These are phyloP conservation scores for Paspalum notatum DNA, from an alignment of 176 grass and related monocot genomes.

Conservation along the genomic window DNA sequence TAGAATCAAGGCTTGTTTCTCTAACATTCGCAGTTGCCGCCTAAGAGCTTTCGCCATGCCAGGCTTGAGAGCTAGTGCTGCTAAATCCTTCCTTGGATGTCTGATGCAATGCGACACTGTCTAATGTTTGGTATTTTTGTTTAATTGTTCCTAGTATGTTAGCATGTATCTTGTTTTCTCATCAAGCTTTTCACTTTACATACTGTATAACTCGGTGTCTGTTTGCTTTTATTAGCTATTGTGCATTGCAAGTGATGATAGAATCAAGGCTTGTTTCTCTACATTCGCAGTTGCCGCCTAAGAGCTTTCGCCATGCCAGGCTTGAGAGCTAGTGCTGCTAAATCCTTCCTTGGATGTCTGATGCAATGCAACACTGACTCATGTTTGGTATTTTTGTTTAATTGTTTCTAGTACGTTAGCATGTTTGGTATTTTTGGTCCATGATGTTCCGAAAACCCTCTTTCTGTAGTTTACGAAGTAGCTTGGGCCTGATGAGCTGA, in stretches of 20 bases:
- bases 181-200: background rate
- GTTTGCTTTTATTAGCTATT: background rate
- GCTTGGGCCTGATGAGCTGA: constrained; percentile 64
- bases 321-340: constrained; percentile 67
- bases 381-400: background rate
- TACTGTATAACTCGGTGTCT: background rate
- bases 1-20: constrained; percentile 63
- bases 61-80: constrained; percentile 71
- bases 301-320: constrained; percentile 63
- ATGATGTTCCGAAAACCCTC: too few species aligned
- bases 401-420: too few species aligned
- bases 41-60: constrained; percentile 64
- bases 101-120: constrained; percentile 41
- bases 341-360: constrained; percentile 75
- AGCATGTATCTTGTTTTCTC: too few species aligned
- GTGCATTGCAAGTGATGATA: constrained; percentile 31
- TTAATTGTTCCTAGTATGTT: too few species aligned
- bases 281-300: constrained; percentile 69
- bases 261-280: constrained; percentile 63
- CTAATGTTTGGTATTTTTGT: background rate
- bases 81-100: constrained; percentile 68
- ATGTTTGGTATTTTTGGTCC: too few species aligned
- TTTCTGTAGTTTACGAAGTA: too few species aligned
- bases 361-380: constrained; percentile 15
- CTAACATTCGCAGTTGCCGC: constrained; percentile 65